Percentiles rank a stretch among this genome's conserved stretches.
phyloP scores from a whole-genome alignment of 2,329 filamentous ascomycete species.

The Pseudogymnoascus sp. region DNA sequence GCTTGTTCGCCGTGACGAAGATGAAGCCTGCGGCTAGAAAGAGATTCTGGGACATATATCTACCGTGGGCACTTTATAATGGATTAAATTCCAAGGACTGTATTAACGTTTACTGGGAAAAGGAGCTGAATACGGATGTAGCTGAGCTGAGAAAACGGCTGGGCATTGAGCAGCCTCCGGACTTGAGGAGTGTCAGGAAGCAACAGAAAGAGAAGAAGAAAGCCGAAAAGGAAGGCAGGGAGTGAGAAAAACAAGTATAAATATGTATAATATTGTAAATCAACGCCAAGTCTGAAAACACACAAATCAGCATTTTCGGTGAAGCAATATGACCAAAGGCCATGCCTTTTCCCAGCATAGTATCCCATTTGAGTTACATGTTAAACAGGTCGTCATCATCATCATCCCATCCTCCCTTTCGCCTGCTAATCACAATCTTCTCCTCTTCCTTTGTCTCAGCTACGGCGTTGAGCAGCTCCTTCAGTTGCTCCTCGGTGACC shows the following conservation, averaged over 20 bases:
- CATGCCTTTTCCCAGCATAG: neutral
- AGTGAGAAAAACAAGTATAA: conserved; percentile 13
- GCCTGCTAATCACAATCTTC: conserved; percentile 78
- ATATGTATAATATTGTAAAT: conserved; percentile 7
- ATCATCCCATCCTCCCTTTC: conserved; percentile 80
- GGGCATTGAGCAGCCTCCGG: conserved; percentile 81
- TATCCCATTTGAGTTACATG: conserved; percentile 33
- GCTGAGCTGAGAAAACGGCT: conserved; percentile 65
- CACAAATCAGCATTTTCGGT: neutral
- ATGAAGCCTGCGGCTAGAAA: conserved; percentile 57
- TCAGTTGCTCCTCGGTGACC: conserved; percentile 87
- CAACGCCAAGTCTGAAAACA: conserved; percentile 6
- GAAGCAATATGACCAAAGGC: neutral
- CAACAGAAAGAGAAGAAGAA: conserved; percentile 62
- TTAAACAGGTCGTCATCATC: conserved; percentile 71
- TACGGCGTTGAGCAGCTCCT: conserved; percentile 79
- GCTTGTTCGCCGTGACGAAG: conserved; percentile 62
- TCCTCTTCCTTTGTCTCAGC: conserved; percentile 69
- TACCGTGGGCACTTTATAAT: conserved; percentile 87
- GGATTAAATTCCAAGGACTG: conserved; percentile 70
- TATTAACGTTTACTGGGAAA: conserved; percentile 98
- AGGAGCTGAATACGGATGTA: conserved; percentile 79
- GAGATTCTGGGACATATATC: conserved; percentile 66
- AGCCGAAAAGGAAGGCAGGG: conserved; percentile 44
- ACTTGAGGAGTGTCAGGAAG: conserved; percentile 71